Conservation (phyloP, 148 eudicot species). For the Persicaria tinctoria region DNA sequence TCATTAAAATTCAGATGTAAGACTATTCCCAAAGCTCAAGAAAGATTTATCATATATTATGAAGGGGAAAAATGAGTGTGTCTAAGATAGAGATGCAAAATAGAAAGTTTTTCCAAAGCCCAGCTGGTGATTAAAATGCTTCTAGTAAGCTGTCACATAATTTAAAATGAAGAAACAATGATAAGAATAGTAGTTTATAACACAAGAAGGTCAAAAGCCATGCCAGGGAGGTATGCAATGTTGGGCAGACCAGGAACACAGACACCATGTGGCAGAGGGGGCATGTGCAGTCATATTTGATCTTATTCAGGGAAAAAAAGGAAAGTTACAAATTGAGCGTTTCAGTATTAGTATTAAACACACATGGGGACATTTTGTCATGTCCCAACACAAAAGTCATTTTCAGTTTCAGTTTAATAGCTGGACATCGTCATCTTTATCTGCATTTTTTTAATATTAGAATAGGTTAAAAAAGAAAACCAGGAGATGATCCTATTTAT, state of each 20-base stretch:
- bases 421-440: neutral
- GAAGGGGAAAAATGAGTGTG: neutral
- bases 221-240: conserved; percentile 5
- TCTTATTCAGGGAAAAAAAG: neutral
- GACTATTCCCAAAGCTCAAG: neutral
- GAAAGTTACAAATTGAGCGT: neutral
- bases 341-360: neutral
- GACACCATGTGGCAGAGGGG: neutral
- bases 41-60: neutral
- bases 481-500: neutral
- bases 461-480: neutral
- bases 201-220: neutral
- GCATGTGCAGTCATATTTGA: neutral
- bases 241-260: conserved; percentile 3
- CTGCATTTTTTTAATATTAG: neutral
- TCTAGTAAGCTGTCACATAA: neutral
- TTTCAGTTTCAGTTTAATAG: neutral
- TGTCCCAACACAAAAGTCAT: neutral
- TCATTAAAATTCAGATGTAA: conserved; percentile 1
- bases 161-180: neutral
- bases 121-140: neutral
- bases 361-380: neutral
- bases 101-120: neutral
- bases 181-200: neutral
- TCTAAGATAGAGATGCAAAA: neutral